Evolutionary conservation across 371 early-diverging fungal genomes (phyloP), one percentile per base, ranked within the genome.

Genomic region (Capillidium rhysosporum): DNA sequence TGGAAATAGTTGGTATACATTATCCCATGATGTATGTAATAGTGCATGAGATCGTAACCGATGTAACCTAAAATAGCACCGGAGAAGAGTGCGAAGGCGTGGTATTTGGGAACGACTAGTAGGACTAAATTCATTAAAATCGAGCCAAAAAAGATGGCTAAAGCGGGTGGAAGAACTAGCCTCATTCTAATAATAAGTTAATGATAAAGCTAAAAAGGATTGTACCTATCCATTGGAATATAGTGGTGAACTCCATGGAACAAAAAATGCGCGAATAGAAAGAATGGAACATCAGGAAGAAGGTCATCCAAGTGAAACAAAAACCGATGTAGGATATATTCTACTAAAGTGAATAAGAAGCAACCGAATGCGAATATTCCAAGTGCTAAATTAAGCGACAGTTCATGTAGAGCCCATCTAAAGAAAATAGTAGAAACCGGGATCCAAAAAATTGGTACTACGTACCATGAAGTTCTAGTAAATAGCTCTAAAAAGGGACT

Each of bases 171-270:
- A 87, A 95, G 87, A 5, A 95, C 96, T 34, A 95, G 71, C 4
- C 96, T 80, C 68, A 89, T 60, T 53, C 85, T 86, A 34, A 7
- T 34, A 34, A 34, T 7, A 34, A 34, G 34, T 12, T 12, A 34
- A 34, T 4, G 34, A 7, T 34, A 34, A 34, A 7, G 12, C 12
- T 34, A 7, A 12, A 34, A 34, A 7, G 12, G 34, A 7, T n/a
- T n/a, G n/a, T n/a, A 34, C 34, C 34, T 84, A 62, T 94, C 95
- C 92, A 93, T 93, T 1, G 95, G 95, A 49, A 94, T 61, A 63
- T 79, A 92, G 68, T 94, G 95, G 68, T 95, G 96, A 29, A 95
- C 82, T 31, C 96, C 96, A 59, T 95, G 96, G n/a, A 92, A 65
- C 54, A 83, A 59, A 61, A 95, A 95, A 62, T 95, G 96, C 1